Base-by-base conservation (phyloP, 192 early-diverging fungal species). In the Entomortierella lignicola region DNA sequence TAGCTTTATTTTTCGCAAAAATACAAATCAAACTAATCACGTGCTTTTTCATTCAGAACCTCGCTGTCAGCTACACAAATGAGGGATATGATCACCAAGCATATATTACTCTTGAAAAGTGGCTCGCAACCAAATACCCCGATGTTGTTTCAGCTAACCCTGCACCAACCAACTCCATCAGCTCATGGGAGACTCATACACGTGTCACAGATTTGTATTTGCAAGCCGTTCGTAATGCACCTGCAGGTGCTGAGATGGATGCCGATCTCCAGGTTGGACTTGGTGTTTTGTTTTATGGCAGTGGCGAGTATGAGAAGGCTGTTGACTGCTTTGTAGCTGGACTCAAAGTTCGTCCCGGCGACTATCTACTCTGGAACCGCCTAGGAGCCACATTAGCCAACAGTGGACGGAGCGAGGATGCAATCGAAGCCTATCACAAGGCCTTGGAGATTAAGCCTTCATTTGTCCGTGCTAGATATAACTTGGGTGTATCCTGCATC, bases 341-440 rank as follows among this genome's bases (percentile, higher is more conserved):
- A 34, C 82, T 99, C 55, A 90, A 90, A 25, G 88, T 88, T 54
- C 89, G 92, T 25, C 98, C 98, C 7, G 72, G 77, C 72, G 95
- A 99, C 79, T 97, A 96, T 81, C 73, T 98, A 71, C 82, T 98
- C 58, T 99, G 95, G 95, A 99, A 99, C 85, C 93, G 94, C 48
- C 85, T 99, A 41, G 98, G 98, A 6, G 98, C 98, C 13, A 99
- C 97, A 10, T 85, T 97, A 31, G 98, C 98, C 30, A 98, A 99
- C 77, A 85, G 90, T 3, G 87, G 90, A 17, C 73, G 90, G 42
- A 87, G 92, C 41, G 85, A 87, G 39, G 86, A 90, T 55, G 97
- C 97, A 13, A 93, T 98, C 27, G 94, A 96, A 8, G 96, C 97
- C 15, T 99, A 99, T 72, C 95, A 93, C 75, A 89, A 92, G 26